These are phyloP conservation scores for Dalbergia oliveri DNA, from an alignment of 306 rosid genomes.

Conservation along the genomic window DNA sequence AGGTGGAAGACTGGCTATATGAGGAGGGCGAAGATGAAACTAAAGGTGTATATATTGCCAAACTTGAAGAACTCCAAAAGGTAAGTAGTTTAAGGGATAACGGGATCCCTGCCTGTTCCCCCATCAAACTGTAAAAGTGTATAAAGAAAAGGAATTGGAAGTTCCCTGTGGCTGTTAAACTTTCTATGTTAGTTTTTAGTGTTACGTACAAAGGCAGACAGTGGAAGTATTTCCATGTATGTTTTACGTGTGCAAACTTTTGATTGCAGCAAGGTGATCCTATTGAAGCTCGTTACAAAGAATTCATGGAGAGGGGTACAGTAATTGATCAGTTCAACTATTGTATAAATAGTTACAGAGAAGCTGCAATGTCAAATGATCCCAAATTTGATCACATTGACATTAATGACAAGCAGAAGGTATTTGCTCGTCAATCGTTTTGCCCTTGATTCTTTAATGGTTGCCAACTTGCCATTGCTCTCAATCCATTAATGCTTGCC, in stretches of 20 bases:
- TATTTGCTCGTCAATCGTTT: constrained; percentile 22
- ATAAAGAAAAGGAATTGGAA: neutral
- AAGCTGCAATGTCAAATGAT: constrained; percentile 77
- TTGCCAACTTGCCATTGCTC: too few relatives aligned
- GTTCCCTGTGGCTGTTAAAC: neutral
- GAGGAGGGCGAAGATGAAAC: constrained; percentile 98
- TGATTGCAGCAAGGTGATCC: constrained; percentile 92
- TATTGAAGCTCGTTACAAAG: constrained; percentile 82
- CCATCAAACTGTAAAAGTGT: neutral
- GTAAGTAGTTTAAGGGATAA: constrained; percentile 40
- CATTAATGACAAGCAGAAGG: constrained; percentile 81
- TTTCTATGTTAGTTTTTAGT: neutral
- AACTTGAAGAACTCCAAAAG: constrained; percentile 93
- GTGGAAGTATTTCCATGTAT: neutral
- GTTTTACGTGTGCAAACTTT: constrained; percentile 32
- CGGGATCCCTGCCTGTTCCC: neutral
- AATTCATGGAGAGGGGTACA: constrained; percentile 72
- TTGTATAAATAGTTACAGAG: constrained; percentile 80
- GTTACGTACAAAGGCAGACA: neutral
- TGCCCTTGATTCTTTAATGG: neutral
- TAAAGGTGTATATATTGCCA: constrained; percentile 90
- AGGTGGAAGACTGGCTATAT: constrained; percentile 93
- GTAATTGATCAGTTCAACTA: constrained; percentile 66
- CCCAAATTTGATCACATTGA: constrained; percentile 92
- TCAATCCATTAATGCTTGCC: neutral